Evolutionary conservation across 345 rosid species (phyloP), one percentile per base, ranked within the genome.

Genomic region (Xanthoceras sorbifolium): DNA sequence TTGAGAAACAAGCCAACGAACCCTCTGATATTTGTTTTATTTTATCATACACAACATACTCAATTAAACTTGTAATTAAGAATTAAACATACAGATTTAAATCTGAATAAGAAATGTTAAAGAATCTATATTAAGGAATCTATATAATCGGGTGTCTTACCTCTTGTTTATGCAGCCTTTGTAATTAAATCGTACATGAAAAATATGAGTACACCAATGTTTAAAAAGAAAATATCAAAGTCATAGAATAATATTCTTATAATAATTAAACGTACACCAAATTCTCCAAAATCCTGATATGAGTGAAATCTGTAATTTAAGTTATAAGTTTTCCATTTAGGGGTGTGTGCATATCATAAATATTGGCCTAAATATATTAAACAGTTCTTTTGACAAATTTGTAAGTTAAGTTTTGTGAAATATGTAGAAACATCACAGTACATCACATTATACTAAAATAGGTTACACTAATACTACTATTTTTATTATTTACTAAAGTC

Each of bases 101-200:
- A 2, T 26, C 12, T 1, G 0, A 23, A 9, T 1, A 10, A 9
- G 29, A 59, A 9, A 59, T n/a, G n/a, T n/a, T n/a, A 22, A n/a
- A 9, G 28, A 6, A 59, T 23, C 14, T 8, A 23, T 20, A 59
- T 23, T n/a, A 22, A n/a, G 2, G 28, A 6, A 59, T 23, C 14
- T 8, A 23, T 20, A 59, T 23, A 22, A 9, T 9, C 7, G 18
- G 28, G 28, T 23, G 15, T 20, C 9, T 32, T 63, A 46, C 77
- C 77, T 74, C 69, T 44, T 74, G 61, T 63, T 74, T 50, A 28
- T 17, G 44, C 46, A 74, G 31, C 69, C 77, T 74, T 54, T 62
- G 57, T 52, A 9, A 73, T 73, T 10, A 54, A 23, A n/a, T 42
- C 40, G 52, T 26, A 26, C 67, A 73, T 29, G 59, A 42, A 61